These are phyloP conservation scores for Tulasnella sp. DNA, from an alignment of 768 basidiomycete species.

Conservation along the genomic window DNA sequence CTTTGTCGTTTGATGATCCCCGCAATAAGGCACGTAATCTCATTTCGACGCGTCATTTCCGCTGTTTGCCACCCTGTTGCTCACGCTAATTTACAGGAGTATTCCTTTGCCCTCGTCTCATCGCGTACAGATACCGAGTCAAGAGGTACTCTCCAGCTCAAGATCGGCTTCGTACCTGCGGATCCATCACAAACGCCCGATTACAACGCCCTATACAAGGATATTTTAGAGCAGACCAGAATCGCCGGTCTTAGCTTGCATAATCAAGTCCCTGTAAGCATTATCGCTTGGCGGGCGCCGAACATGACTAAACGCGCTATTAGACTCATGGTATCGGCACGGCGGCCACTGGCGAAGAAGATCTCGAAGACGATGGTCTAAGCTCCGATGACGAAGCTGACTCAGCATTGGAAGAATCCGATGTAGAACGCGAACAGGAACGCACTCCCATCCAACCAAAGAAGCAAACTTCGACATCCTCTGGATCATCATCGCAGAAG, in stretches of 20 bases:
- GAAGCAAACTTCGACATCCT: not conserved
- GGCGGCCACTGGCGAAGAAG: conserved; percentile 33
- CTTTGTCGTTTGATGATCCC: conserved; percentile 44
- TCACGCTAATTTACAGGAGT: conserved; percentile 28
- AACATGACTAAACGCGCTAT: not conserved
- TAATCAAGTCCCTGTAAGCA: conserved; percentile 62
- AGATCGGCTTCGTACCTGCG: conserved; percentile 46
- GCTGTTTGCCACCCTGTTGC: not conserved
- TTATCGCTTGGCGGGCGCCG: conserved; percentile 3
- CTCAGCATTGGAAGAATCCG: conserved; percentile 24
- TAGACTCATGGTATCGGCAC: conserved; percentile 84
- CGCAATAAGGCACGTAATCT: conserved; percentile 49
- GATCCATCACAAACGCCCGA: conserved; percentile 34
- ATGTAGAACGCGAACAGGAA: conserved; percentile 20
- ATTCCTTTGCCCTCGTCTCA: conserved; percentile 33
- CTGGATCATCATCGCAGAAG: too few relatives aligned
- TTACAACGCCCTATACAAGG: conserved; percentile 47
- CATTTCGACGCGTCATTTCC: not conserved
- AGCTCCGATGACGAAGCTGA: conserved; percentile 38
- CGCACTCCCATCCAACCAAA: conserved; percentile 17
- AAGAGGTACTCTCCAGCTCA: conserved; percentile 43
- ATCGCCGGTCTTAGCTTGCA: conserved; percentile 43
- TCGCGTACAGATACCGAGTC: conserved; percentile 39
- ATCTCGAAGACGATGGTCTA: conserved; percentile 63
- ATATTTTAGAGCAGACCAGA: conserved; percentile 49